These are phyloP conservation scores for Dactylellina leptospora DNA, from an alignment of 2,329 filamentous ascomycete genomes.

Conservation along the genomic window DNA sequence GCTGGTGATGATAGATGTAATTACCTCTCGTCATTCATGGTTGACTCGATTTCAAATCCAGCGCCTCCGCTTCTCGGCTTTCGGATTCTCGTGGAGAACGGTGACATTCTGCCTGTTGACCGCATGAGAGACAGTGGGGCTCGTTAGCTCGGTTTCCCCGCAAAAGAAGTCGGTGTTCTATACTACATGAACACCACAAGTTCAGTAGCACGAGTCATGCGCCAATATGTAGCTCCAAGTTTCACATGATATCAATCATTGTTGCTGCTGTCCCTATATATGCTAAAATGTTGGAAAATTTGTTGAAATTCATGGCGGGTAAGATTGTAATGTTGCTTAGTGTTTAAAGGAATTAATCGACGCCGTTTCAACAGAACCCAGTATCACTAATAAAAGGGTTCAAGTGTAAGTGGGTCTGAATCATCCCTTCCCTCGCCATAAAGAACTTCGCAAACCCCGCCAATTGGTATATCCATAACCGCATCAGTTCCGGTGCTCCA, in stretches of 20 bases:
- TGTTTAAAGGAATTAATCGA: neutral
- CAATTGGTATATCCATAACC: constrained; percentile 94
- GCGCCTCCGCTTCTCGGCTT: no score
- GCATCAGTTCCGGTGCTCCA: constrained; percentile 96
- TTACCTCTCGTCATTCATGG: no score
- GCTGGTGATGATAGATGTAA: constrained; percentile 13
- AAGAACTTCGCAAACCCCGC: constrained; percentile 91
- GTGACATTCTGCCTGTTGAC: no score
- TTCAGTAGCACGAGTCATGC: neutral
- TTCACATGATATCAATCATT: neutral
- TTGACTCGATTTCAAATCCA: no score
- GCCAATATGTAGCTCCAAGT: neutral
- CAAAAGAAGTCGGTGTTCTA: no score
- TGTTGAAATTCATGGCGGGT: no score
- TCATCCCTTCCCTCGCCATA: constrained; percentile 72
- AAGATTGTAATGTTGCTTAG: no score
- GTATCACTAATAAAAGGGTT: constrained; percentile 37
- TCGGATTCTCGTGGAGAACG: no score
- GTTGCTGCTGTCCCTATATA: no score
- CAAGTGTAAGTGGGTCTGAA: constrained; percentile 39
- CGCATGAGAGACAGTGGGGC: no score
- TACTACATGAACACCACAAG: no score
- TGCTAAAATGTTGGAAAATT: no score
- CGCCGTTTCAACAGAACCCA: neutral
- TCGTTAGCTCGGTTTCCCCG: constrained; percentile 6